phyloP scores from a whole-genome alignment of 768 basidiomycete species.

The Boletus vinaceobasis region DNA sequence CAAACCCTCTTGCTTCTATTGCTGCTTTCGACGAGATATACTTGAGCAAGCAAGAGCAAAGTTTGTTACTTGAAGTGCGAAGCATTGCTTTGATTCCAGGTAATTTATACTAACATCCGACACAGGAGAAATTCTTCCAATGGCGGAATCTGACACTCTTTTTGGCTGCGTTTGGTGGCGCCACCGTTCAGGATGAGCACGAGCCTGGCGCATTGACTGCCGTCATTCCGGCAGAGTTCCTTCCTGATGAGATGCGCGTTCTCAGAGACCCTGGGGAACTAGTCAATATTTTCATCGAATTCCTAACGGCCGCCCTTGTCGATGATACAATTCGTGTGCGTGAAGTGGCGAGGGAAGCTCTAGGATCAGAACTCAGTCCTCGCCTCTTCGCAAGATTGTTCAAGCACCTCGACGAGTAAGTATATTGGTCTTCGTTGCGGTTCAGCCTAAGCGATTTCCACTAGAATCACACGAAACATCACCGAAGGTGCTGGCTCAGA shows the following conservation, averaged over 20 bases:
- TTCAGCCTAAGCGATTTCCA: not conserved
- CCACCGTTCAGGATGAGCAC: conserved; percentile 53
- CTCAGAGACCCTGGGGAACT: conserved; percentile 55
- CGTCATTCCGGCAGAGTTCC: conserved; percentile 51
- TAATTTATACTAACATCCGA: conserved; percentile 3
- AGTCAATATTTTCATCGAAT: conserved; percentile 62
- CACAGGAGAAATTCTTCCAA: conserved; percentile 67
- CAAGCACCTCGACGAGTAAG: conserved; percentile 72
- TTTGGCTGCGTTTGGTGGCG: conserved; percentile 69
- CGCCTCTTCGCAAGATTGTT: conserved; percentile 65
- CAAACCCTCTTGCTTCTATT: conserved; percentile 31
- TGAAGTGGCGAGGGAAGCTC: conserved; percentile 76
- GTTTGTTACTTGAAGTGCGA: conserved; percentile 38
- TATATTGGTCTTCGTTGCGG: not conserved
- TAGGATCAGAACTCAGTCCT: conserved; percentile 76
- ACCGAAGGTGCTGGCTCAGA: conserved; percentile 45
- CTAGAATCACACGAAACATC: conserved; percentile 51
- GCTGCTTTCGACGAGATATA: conserved; percentile 35
- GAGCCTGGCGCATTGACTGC: conserved; percentile 48
- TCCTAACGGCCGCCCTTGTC: conserved; percentile 66
- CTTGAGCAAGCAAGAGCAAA: conserved; percentile 36
- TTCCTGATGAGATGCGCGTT: conserved; percentile 75
- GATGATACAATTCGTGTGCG: conserved; percentile 62
- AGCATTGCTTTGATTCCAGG: not conserved
- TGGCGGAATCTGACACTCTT: conserved; percentile 86